Evolutionary conservation across 2,329 filamentous ascomycete species (phyloP).

Genomic region (Epichloe gansuensis): DNA sequence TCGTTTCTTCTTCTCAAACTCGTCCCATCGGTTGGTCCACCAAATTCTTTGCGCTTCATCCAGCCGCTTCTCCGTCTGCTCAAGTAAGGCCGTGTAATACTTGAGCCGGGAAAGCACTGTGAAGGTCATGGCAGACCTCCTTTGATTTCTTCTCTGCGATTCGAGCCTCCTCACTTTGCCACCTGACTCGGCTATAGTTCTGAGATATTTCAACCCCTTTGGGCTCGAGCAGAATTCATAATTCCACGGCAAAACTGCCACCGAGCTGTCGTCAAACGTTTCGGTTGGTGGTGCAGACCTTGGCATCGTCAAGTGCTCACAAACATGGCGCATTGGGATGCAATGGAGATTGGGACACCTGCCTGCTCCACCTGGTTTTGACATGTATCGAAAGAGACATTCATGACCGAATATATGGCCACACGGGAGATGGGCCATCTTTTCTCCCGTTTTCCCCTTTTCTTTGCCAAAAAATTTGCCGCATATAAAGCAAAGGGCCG

Average conservation of each 20-base stretch:
- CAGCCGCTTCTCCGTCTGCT: constrained; percentile 1
- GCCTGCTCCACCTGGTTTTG: neutral
- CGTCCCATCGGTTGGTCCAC: constrained; percentile 4
- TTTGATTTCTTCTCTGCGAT: neutral
- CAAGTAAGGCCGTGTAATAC: neutral
- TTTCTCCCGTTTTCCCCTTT: constrained; percentile 5
- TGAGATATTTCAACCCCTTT: neutral
- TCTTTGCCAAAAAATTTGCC: constrained; percentile 1
- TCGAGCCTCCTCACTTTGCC: constrained; percentile 1
- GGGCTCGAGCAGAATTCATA: constrained; percentile 11
- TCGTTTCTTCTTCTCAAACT: constrained; percentile 2
- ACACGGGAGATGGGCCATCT: constrained; percentile 13
- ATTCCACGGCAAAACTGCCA: constrained; percentile 7
- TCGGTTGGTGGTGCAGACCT: neutral
- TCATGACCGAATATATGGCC: constrained; percentile 14
- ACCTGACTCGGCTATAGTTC: neutral
- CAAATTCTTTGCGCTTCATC: constrained; percentile 4
- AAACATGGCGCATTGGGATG: constrained; percentile 10
- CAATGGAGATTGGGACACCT: constrained; percentile 6
- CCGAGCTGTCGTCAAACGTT: neutral
- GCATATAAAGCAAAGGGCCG: constrained; percentile 4
- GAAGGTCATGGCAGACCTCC: neutral
- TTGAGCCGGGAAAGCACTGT: neutral
- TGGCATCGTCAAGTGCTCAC: constrained; percentile 9
- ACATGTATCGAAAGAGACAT: constrained; percentile 11